Conservation (phyloP, 768 basidiomycete species). For the Agrocybe praecox region DNA sequence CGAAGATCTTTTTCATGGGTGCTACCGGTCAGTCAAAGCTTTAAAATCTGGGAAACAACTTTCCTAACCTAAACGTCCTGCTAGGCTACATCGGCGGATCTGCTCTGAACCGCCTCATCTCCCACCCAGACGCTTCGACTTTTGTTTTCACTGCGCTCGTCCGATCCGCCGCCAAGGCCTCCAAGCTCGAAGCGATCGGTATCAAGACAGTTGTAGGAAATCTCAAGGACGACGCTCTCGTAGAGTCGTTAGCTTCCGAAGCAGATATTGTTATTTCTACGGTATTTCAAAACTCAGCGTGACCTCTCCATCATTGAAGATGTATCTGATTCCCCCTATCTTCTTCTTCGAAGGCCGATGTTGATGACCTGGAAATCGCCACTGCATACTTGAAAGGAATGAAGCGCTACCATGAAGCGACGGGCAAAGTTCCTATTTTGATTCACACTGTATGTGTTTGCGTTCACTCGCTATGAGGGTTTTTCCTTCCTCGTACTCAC, state of each 20-base stretch:
- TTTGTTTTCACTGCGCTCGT: constrained; percentile 48
- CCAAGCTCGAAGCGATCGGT: constrained; percentile 38
- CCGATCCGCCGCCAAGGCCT: constrained; percentile 44
- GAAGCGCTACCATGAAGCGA: constrained; percentile 43
- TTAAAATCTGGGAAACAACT: too few relatives aligned
- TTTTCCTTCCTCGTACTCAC: neutral
- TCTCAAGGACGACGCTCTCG: constrained; percentile 27
- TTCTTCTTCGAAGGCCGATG: constrained; percentile 42
- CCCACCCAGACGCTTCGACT: constrained; percentile 31
- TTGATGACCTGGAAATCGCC: constrained; percentile 41
- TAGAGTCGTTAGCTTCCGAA: constrained; percentile 41
- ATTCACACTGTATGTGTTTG: constrained; percentile 59
- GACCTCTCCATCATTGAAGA: neutral
- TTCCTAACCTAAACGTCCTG: too few relatives aligned
- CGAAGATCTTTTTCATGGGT: neutral
- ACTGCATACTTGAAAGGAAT: constrained; percentile 53
- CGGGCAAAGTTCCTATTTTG: constrained; percentile 44
- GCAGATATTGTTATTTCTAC: constrained; percentile 40
- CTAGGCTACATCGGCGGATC: constrained; percentile 52
- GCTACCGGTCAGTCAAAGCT: neutral
- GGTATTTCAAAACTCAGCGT: constrained; percentile 20
- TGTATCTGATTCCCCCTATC: neutral
- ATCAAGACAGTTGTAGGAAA: constrained; percentile 44
- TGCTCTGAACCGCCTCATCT: constrained; percentile 41
- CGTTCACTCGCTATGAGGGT: too few relatives aligned